Evolutionary conservation across 805 yeast species (phyloP), one percentile per base, ranked within the genome.

Genomic region (Candida taoyuanica): DNA sequence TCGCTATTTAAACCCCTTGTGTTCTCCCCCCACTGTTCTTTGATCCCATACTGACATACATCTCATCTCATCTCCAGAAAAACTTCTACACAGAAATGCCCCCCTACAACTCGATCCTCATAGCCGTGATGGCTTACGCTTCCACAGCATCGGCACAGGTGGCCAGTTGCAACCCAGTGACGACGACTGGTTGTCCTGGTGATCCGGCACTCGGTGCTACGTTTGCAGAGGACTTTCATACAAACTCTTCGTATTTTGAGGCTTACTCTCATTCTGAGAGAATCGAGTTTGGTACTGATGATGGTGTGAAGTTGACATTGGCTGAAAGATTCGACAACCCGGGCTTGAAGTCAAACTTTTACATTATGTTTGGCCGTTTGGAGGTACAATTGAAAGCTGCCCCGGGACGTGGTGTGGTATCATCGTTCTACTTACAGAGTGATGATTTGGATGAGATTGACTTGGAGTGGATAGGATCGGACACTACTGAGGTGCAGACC

Each of bases 391-490:
- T 84, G 43, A 71, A 80, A 57, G 84, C 89, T 14, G 89, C 94
- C 4, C 64, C 73, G 13, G 96, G 96, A 18, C 62, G 60, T 15
- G 96, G 96, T 45, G 71, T 89, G 29, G 76, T 87, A 12, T 82
- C 96, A 0, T 80, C 93, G 3, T 76, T 88, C 49, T 85, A 81
- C 47, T 68, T 88, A 38, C 94, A 86, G 56, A 68, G 75, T 51
- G 96, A 89, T 58, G 95, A 83, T 53, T 67, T 81, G 47, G 97
- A 89, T 62, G 97, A 89, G 63, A 78, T 89, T 33, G 97, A 89
- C 63, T 55, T 84, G 34, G 96, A 89, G 60, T 83, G 93, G 80
- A 68, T 84, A 31, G 96, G 96, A 15, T 78, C 85, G 33, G 95
- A 88, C 56, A 67, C 68, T 18, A 69, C 75, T 29, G 81, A 85